Base-by-base conservation (phyloP, 2,329 filamentous ascomycete species). In the Fusarium sororula region DNA sequence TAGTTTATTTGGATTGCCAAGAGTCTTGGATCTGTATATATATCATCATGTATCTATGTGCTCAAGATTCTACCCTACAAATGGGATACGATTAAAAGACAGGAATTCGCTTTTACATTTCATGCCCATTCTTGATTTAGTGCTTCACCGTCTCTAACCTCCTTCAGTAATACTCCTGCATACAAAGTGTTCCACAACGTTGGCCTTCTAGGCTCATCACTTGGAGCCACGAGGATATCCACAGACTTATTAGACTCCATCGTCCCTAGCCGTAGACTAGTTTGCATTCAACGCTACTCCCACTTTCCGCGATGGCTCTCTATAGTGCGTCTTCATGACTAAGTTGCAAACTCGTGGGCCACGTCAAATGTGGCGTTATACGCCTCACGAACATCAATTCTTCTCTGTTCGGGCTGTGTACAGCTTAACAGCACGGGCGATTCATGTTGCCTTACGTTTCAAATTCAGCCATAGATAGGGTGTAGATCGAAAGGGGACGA, bases 21-120 rank as follows among this genome's bases (percentile, higher is more conserved):
- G 47, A 53, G 41, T 44, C 53, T 70, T 53, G 70, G 42, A 66
- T 50, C 32, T 63, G 66, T 73, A 66, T 71, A 55, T 53, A 73
- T 64, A 50, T 30, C 38, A 53, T 53, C 39, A 69, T 54, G 45
- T 72, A 60, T 61, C 28, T 61, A 70, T 63, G 67, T 63, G 53
- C 57, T 44, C 65, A 63, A 42, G 64, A 68, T 45, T 39, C 41
- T 59, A 64, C 44, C 50, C 42, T 68, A 50, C 20, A 30, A 22
- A 22, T 37, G 38, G 45, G 54, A 20, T n/a, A 63, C 11, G 37
- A 59, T 59, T 28, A 37, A 41, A 63, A 41, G 61, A 59, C 30
- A 63, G 39, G 42, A 58, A 37, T 44, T 26, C 42, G 24, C 30
- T 50, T 42, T 38, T 26, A 28, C n/a, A 51, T 5, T 37, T 44